Percentiles rank a stretch among this genome's conserved stretches.
Evolutionary conservation across 805 yeast species (phyloP).

Genomic region (Nakazawaea peltata): DNA sequence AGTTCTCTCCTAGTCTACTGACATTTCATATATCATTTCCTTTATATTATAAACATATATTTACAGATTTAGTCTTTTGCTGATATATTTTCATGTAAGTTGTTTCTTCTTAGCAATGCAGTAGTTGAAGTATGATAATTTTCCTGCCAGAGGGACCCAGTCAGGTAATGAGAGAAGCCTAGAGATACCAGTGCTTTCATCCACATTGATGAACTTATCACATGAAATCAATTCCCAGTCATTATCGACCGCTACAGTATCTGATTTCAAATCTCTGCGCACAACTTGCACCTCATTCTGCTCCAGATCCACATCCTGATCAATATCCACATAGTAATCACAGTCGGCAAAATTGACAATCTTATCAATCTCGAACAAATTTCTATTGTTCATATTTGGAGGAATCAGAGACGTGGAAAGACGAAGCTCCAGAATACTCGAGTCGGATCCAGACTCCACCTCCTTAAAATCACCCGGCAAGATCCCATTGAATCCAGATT

Average conservation of each 20-base stretch:
- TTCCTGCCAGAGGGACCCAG: conserved; percentile 23
- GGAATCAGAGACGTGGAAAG: conserved; percentile 52
- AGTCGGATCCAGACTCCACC: conserved; percentile 17
- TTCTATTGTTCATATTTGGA: conserved; percentile 64
- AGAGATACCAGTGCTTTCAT: conserved; percentile 44
- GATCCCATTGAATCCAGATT: conserved; percentile 77
- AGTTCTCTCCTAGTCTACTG: not conserved
- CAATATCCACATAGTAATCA: conserved; percentile 64
- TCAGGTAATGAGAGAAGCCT: conserved; percentile 46
- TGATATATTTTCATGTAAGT: too few species aligned
- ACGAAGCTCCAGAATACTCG: too few species aligned
- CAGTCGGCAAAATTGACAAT: conserved; percentile 44
- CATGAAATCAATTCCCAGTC: conserved; percentile 46
- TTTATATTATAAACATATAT: too few species aligned
- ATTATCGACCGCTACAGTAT: conserved; percentile 13
- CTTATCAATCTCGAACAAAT: conserved; percentile 55
- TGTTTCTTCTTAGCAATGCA: conserved; percentile 34
- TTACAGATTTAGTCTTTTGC: not conserved
- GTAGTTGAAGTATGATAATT: conserved; percentile 35
- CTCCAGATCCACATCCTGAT: conserved; percentile 35
- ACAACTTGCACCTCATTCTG: conserved; percentile 29
- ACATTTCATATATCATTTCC: conserved; percentile 4
- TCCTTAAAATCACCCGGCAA: conserved; percentile 81
- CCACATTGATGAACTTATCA: conserved; percentile 43
- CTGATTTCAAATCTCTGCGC: conserved; percentile 15